These are phyloP conservation scores for Trametes sanguinea DNA, from an alignment of 768 basidiomycete species.

Conservation along the genomic window DNA sequence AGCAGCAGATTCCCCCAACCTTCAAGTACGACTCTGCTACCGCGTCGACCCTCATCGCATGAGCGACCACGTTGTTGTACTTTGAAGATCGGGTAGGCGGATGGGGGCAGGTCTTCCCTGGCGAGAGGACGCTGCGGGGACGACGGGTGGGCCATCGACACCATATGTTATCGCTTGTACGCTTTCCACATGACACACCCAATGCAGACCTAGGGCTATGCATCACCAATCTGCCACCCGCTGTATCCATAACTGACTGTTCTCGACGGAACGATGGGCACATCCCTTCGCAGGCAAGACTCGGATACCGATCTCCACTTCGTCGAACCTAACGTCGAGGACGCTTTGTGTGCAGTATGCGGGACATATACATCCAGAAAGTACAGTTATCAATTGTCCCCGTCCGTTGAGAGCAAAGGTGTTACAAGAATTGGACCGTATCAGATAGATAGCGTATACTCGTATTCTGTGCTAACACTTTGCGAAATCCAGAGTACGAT, in stretches of 20 bases:
- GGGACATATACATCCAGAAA: background rate
- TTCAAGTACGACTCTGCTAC: constrained; percentile 99
- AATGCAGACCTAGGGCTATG: constrained; percentile 30
- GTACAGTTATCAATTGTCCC: constrained; percentile 5
- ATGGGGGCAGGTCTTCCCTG: background rate
- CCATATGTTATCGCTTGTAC: constrained; percentile 27
- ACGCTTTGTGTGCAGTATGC: no score
- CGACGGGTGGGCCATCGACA: constrained; percentile 20
- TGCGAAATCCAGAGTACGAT: constrained; percentile 93
- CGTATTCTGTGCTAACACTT: constrained; percentile 83
- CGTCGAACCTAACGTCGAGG: no score
- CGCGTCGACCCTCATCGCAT: constrained; percentile 89
- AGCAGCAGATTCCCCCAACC: constrained; percentile 95
- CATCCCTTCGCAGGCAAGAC: background rate
- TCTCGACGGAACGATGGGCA: background rate
- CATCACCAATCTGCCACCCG: constrained; percentile 6
- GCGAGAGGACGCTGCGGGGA: constrained; percentile 15
- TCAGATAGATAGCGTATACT: constrained; percentile 71
- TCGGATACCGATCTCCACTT: no score
- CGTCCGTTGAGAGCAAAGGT: background rate
- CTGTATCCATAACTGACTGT: background rate
- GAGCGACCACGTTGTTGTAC: constrained; percentile 31
- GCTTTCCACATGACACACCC: constrained; percentile 29
- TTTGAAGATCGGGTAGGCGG: constrained; percentile 11
- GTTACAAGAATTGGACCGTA: background rate